These are phyloP conservation scores for Zymoseptoria crescenta DNA, from an alignment of 2,329 filamentous ascomycete species.

Conservation along the genomic window DNA sequence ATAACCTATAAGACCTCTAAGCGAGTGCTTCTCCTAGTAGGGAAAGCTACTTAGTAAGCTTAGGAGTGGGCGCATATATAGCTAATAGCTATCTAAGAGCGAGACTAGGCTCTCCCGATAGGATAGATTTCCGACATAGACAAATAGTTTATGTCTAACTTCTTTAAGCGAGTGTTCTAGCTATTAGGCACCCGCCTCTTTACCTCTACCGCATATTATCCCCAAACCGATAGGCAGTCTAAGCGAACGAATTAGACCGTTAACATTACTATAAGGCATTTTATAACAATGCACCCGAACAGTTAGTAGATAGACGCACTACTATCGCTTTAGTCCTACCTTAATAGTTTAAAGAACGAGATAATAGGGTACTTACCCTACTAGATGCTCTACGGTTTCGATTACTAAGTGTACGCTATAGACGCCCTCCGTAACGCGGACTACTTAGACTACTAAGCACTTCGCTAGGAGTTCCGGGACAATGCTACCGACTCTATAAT, in stretches of 20 bases:
- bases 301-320: not conserved
- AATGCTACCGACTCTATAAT: not conserved
- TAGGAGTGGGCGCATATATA: slow-evolving; percentile 1
- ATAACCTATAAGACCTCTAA: slow-evolving; percentile 3
- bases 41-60: not conserved
- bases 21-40: not conserved
- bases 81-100: not conserved
- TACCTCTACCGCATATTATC: not conserved
- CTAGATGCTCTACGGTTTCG: not conserved
- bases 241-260: slow-evolving; percentile 3
- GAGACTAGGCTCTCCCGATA: not conserved
- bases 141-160: not conserved
- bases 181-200: not conserved
- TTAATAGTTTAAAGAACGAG: slow-evolving; percentile 1
- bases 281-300: not conserved
- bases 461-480: not conserved
- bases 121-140: not conserved
- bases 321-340: not conserved
- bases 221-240: not conserved
- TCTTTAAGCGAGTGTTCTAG: not conserved
- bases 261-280: not conserved
- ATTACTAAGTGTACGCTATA: not conserved
- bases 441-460: not conserved
- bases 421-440: not conserved
- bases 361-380: not conserved